Conservation (phyloP, 306 rosid genomes). For the Vachellia collinsii region DNA sequence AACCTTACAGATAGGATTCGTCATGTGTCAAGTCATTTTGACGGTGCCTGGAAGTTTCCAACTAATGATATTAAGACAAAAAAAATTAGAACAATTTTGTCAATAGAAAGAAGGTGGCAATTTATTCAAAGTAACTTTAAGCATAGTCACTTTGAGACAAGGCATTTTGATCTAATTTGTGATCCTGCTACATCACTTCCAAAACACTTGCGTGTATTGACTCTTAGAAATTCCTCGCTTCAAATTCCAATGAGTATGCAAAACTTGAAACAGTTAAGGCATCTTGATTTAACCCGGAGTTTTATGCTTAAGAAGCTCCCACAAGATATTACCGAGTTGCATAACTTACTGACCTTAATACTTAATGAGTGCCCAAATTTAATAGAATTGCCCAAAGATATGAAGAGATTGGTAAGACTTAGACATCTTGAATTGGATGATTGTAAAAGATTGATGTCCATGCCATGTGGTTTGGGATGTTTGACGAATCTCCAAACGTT, state of each 20-base stretch:
- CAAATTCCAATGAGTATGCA: not conserved
- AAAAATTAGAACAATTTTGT: not conserved
- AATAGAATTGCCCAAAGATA: not conserved
- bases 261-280: constrained; percentile 2
- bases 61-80: not conserved
- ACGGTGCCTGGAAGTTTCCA: not conserved
- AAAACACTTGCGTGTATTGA: not conserved
- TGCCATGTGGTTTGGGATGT: not conserved
- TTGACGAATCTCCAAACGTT: not conserved
- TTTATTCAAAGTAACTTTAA: not conserved
- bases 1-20: not conserved
- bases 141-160: too few relatives aligned
- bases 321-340: not conserved
- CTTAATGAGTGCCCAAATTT: fast-evolving
- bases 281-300: not conserved
- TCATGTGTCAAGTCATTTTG: not conserved
- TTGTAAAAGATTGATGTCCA: not conserved
- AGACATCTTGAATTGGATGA: not conserved
- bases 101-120: fast-evolving
- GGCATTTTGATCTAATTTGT: not conserved
- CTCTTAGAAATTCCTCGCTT: too few relatives aligned
- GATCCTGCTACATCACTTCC: not conserved
- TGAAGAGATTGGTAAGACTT: too few relatives aligned
- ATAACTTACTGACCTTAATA: not conserved
- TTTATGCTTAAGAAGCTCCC: fast-evolving